Evolutionary conservation across 2,329 filamentous ascomycete genomes (phyloP), one percentile per base, ranked within the genome.

Genomic region (Aspergillus sp.): DNA sequence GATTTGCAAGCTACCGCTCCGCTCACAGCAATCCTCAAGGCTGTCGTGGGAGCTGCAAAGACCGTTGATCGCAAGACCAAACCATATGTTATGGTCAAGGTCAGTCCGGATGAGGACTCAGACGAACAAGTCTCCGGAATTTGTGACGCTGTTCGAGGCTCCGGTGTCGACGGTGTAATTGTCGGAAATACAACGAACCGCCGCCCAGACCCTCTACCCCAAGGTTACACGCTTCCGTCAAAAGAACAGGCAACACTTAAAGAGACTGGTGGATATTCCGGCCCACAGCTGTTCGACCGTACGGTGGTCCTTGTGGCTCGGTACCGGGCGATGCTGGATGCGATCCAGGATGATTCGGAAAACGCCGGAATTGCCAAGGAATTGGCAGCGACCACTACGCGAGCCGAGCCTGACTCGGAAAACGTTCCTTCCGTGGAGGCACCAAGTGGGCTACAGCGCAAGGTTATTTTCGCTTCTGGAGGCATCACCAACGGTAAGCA

Each of bases 131-230:
- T 99, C 60, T 84, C 88, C 43, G 95, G 93, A 8, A 96, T 99
- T 56, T 93, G 91, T 60, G 85, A 92, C 66, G 93, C 93, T 0
- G 87, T 96, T 12, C 89, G 86, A 80, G 81, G 82, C 64, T 91
- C 90, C 59, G 93, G 93, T 6, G 93, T 98, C 2, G 93, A 97
- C 67, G 95, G 95, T 27, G 86, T 99, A 37, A 97, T 99, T 61
- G 93, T 99, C 4, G 95, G 93, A 11, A 99, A 99, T 79, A 99
- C 95, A 0, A 99, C 95, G 3, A 96, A 95, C 77, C 85, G 88
- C 63, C 84, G 95, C 44, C 84, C 87, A 0, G 87, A 86, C 3
- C 78, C 93, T 3, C 72, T 93, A 1, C 89, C 92, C 0, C 77
- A 82, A 23, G 87, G 88, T 24, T 84, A 88, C 63, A 74, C 79